A percentile compares a stretch with the other conserved stretches of the same genome.
Evolutionary conservation across 2,329 filamentous ascomycete genomes (phyloP).

Genomic region (Mycosphaerella sp.): DNA sequence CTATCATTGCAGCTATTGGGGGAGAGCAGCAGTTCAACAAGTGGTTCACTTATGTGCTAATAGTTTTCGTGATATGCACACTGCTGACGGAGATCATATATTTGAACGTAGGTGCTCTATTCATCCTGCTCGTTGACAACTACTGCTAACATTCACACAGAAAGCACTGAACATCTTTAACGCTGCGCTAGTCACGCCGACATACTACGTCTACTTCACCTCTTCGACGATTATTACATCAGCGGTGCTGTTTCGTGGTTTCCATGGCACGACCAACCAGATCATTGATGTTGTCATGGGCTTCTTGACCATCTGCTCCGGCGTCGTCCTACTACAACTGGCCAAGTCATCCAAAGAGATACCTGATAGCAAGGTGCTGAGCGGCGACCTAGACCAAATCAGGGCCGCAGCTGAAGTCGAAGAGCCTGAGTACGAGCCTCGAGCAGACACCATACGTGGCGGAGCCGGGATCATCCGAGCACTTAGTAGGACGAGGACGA

Average conservation of each 20-base stretch:
- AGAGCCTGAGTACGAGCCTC: slow-evolving; percentile 92
- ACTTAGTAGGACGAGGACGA: slow-evolving; percentile 67
- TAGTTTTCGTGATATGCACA: slow-evolving; percentile 86
- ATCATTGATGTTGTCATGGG: slow-evolving; percentile 90
- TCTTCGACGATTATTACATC: slow-evolving; percentile 92
- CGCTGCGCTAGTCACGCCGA: slow-evolving; percentile 91
- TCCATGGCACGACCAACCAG: slow-evolving; percentile 73
- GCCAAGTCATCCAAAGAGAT: slow-evolving; percentile 98
- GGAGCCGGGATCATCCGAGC: slow-evolving; percentile 80
- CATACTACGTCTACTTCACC: slow-evolving; percentile 98
- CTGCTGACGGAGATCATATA: slow-evolving; percentile 91
- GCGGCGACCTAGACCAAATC: slow-evolving; percentile 88
- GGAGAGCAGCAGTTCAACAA: slow-evolving; percentile 89
- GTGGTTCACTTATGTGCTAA: slow-evolving; percentile 89
- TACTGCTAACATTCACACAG: slow-evolving; percentile 44
- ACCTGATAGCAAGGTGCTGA: slow-evolving; percentile 85
- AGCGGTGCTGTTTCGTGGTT: slow-evolving; percentile 83
- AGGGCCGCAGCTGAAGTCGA: slow-evolving; percentile 92
- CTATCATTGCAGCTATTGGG: slow-evolving; percentile 77
- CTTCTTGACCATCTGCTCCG: slow-evolving; percentile 88
- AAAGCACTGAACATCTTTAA: slow-evolving; percentile 99
- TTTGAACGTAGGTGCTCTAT: slow-evolving; percentile 70
- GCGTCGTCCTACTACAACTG: slow-evolving; percentile 87
- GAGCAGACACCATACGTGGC: slow-evolving; percentile 91
- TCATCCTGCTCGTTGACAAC: background rate